Evolutionary conservation across 2,329 filamentous ascomycete genomes (phyloP).

Genomic region (Trichoderma sp.): DNA sequence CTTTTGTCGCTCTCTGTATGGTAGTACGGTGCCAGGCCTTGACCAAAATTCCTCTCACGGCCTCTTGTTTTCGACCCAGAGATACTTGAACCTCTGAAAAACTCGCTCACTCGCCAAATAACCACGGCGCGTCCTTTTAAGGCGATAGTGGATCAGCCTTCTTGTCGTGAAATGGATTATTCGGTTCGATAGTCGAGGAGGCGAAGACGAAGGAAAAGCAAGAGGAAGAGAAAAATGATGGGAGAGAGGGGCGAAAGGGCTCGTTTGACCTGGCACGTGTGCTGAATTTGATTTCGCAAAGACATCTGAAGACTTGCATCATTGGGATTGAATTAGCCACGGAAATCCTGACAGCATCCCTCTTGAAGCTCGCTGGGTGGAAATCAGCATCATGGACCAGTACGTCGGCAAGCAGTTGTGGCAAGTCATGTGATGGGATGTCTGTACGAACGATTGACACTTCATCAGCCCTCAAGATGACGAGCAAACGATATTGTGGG

Average conservation of each 20-base stretch:
- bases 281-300: not conserved
- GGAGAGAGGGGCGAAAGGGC: too few species aligned
- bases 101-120: not conserved
- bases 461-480: not conserved
- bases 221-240: too few species aligned
- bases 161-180: not conserved
- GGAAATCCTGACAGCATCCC: fast-evolving
- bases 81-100: not conserved
- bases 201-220: not conserved
- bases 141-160: fast-evolving
- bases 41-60: not conserved
- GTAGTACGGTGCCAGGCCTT: not conserved
- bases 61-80: not conserved
- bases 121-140: not conserved
- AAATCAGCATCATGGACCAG: not conserved
- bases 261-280: not conserved
- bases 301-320: not conserved
- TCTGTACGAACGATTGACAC: not conserved
- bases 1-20: not conserved
- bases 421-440: not conserved
- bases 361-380: not conserved
- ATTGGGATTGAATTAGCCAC: not conserved
- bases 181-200: not conserved
- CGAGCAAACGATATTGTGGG: not conserved
- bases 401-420: not conserved